Conservation (phyloP, 176 grass and related monocot species). For the Juncus effusus region DNA sequence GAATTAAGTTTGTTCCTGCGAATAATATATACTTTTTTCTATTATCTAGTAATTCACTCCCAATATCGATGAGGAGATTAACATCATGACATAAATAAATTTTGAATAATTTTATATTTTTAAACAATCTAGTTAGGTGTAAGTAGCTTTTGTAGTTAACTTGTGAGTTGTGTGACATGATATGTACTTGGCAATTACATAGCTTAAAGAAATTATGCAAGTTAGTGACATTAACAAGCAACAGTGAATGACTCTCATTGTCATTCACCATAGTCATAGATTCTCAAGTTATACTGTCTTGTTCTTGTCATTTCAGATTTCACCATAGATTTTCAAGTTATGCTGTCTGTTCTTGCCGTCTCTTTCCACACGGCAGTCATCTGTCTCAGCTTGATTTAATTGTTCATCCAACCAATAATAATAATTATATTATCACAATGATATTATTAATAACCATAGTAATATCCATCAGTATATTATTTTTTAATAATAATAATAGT, state of each 20-base stretch:
- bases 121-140: slow-evolving; percentile 10
- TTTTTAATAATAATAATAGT: background rate
- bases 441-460: too few species aligned
- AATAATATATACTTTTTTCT: too few species aligned
- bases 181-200: slow-evolving; percentile 26
- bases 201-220: slow-evolving; percentile 5
- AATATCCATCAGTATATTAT: too few species aligned
- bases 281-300: too few species aligned
- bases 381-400: slow-evolving; percentile 15
- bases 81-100: too few species aligned
- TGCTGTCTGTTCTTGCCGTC: slow-evolving; percentile 24
- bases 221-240: slow-evolving; percentile 27
- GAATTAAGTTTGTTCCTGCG: too few species aligned
- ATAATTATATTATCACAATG: background rate
- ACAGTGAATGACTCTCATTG: slow-evolving; percentile 13
- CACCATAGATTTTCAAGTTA: slow-evolving; percentile 1
- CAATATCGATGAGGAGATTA: too few species aligned
- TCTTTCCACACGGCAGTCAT: slow-evolving; percentile 8
- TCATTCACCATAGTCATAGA: background rate
- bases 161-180: slow-evolving; percentile 5
- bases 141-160: slow-evolving; percentile 22
- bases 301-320: too few species aligned
- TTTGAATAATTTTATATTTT: too few species aligned
- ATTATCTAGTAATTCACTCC: too few species aligned
- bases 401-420: slow-evolving; percentile 3